A percentile compares a stretch with the other conserved stretches of the same genome.
Evolutionary conservation across 2,329 filamentous ascomycete species (phyloP).

Genomic region (Hypoxylon sp.): DNA sequence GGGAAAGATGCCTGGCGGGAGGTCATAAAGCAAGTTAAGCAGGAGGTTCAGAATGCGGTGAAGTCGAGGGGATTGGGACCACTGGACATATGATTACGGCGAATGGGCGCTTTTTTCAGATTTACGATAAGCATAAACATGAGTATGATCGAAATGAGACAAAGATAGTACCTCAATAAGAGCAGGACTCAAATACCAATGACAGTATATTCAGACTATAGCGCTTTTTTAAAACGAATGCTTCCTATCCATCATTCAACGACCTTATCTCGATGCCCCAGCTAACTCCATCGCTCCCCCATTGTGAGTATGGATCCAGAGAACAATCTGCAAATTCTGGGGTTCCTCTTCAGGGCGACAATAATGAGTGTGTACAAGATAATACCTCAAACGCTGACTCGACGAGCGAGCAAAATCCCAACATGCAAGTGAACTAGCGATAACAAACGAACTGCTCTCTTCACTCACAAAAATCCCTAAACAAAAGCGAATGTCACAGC

Average conservation of each 20-base stretch:
- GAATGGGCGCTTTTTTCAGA: background rate
- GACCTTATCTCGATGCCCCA: background rate
- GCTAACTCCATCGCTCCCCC: background rate
- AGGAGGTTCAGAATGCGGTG: slow-evolving; percentile 69
- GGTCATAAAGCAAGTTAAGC: slow-evolving; percentile 62
- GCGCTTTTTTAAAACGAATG: slow-evolving; percentile 26
- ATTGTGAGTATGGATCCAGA: background rate
- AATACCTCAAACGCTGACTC: slow-evolving; percentile 5
- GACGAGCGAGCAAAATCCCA: background rate
- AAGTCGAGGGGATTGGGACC: slow-evolving; percentile 68
- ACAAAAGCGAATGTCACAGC: slow-evolving; percentile 27
- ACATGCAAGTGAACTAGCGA: slow-evolving; percentile 9
- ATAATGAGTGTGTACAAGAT: slow-evolving; percentile 1
- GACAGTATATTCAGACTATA: slow-evolving; percentile 26
- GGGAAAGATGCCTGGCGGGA: slow-evolving; percentile 64
- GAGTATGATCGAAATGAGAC: slow-evolving; percentile 13
- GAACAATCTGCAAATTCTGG: background rate
- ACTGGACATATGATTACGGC: slow-evolving; percentile 63
- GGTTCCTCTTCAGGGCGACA: background rate
- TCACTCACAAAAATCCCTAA: slow-evolving; percentile 19
- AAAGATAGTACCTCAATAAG: background rate
- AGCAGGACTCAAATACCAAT: slow-evolving; percentile 1
- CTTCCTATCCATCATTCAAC: slow-evolving; percentile 23
- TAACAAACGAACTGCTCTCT: background rate
- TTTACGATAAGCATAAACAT: background rate